Conservation (phyloP, 140 eudicot species). For the Flaveria floridana region DNA sequence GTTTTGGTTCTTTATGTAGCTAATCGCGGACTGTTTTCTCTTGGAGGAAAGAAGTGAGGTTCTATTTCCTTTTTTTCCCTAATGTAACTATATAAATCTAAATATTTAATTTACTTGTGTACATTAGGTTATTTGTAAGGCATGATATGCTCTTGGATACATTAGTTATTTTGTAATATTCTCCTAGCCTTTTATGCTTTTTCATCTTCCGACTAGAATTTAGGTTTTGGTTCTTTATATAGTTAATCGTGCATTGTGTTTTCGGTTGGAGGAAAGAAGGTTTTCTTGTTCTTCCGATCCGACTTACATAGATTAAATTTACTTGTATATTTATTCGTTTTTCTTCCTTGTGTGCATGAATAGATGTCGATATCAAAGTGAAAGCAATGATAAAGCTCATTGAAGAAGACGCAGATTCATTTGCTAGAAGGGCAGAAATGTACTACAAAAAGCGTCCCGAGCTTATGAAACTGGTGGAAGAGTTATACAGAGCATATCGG, state of each 20-base stretch:
- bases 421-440: slow-evolving; percentile 97
- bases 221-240: neutral
- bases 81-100: too few species aligned
- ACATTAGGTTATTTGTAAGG: neutral
- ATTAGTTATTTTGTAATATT: neutral
- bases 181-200: neutral
- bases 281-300: neutral
- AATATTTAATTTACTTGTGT: too few species aligned
- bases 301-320: neutral
- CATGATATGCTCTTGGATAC: neutral
- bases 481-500: slow-evolving; percentile 88
- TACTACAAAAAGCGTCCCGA: slow-evolving; percentile 92
- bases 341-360: slow-evolving; percentile 15
- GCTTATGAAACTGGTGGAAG: slow-evolving; percentile 92
- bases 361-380: slow-evolving; percentile 82
- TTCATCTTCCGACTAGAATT: neutral
- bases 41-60: neutral
- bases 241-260: neutral
- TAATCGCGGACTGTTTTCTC: neutral
- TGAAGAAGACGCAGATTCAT: slow-evolving; percentile 91
- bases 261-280: neutral
- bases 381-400: slow-evolving; percentile 83
- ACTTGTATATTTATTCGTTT: neutral
- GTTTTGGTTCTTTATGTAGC: neutral
- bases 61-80: neutral